A percentile compares a stretch with the other conserved stretches of the same genome.
Evolutionary conservation across 805 yeast species (phyloP).

Genomic region (Hyphopichia homilentoma): DNA sequence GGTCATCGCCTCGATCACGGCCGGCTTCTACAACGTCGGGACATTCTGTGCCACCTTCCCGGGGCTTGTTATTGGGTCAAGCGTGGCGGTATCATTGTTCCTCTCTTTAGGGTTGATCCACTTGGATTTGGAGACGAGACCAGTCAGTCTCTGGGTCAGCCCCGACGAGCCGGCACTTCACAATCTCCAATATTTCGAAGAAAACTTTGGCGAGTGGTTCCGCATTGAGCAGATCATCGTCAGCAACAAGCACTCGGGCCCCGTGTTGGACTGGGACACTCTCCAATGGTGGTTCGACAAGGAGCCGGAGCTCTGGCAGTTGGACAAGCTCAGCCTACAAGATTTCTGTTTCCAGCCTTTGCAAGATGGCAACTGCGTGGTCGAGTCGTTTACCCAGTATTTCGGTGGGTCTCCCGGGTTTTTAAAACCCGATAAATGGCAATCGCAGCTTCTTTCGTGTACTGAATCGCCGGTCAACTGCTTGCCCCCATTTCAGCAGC

Average conservation of each 20-base stretch:
- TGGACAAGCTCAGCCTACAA: conserved; percentile 36
- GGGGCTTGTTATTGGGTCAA: conserved; percentile 17
- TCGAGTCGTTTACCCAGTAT: conserved; percentile 88
- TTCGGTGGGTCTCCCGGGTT: conserved; percentile 59
- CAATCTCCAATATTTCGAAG: conserved; percentile 69
- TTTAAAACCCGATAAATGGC: conserved; percentile 56
- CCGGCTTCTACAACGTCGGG: conserved; percentile 49
- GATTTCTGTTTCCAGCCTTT: conserved; percentile 83
- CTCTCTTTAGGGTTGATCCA: conserved; percentile 50
- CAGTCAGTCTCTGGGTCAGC: conserved; percentile 88
- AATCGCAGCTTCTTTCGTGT: conserved; percentile 51
- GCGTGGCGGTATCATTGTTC: conserved; percentile 33
- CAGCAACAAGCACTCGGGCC: conserved; percentile 46
- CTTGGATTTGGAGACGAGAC: conserved; percentile 68
- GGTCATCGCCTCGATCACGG: conserved; percentile 13
- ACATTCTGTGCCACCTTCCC: conserved; percentile 62
- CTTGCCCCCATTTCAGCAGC: conserved; percentile 87
- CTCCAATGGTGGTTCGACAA: conserved; percentile 87
- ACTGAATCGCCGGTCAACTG: conserved; percentile 83
- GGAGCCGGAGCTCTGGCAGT: conserved; percentile 48
- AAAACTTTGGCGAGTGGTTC: conserved; percentile 87
- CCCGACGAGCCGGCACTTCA: conserved; percentile 64
- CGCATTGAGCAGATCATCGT: conserved; percentile 81
- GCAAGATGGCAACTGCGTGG: conserved; percentile 71
- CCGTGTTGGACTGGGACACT: conserved; percentile 62